Percentiles rank a stretch among this genome's conserved stretches.
Conservation (phyloP, 1,284 basidiomycete species). For the Sutorius eximius region DNA sequence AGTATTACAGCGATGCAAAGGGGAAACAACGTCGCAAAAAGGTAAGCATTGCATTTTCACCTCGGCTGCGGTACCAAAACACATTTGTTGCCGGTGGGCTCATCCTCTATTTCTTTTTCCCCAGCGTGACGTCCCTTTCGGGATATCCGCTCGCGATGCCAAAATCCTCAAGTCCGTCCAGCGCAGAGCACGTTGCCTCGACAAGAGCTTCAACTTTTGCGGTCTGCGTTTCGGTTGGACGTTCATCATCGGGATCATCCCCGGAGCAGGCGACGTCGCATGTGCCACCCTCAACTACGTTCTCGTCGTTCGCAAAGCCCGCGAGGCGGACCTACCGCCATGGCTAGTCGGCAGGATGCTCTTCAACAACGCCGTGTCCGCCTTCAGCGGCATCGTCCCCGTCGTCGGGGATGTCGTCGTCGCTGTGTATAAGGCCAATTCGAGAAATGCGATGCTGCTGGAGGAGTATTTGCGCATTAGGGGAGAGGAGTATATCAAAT, state of each 20-base stretch:
- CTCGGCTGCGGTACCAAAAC: not conserved
- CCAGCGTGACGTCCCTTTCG: constrained; percentile 74
- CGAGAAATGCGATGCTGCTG: constrained; percentile 76
- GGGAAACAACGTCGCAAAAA: constrained; percentile 71
- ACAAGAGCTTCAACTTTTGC: constrained; percentile 85
- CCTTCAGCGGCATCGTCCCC: constrained; percentile 75
- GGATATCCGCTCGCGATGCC: constrained; percentile 77
- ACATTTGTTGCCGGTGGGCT: not conserved
- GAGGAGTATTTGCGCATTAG: constrained; percentile 72
- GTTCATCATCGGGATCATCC: constrained; percentile 78
- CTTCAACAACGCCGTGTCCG: constrained; percentile 76
- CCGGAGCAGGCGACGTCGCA: constrained; percentile 67
- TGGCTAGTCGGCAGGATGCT: constrained; percentile 77
- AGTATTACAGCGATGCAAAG: constrained; percentile 63
- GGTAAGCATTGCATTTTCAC: constrained; percentile 40
- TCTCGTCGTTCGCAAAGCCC: constrained; percentile 77
- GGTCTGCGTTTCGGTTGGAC: constrained; percentile 90
- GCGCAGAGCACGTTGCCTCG: constrained; percentile 83
- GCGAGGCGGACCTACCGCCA: constrained; percentile 64
- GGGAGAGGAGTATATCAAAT: constrained; percentile 61
- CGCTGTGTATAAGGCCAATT: constrained; percentile 85
- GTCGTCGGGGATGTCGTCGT: constrained; percentile 77
- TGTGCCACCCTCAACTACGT: constrained; percentile 72
- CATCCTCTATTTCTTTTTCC: not conserved
- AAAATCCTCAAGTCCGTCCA: constrained; percentile 76